Conservation (phyloP, 1,139 yeast species). For the Blastobotrys persicus region DNA sequence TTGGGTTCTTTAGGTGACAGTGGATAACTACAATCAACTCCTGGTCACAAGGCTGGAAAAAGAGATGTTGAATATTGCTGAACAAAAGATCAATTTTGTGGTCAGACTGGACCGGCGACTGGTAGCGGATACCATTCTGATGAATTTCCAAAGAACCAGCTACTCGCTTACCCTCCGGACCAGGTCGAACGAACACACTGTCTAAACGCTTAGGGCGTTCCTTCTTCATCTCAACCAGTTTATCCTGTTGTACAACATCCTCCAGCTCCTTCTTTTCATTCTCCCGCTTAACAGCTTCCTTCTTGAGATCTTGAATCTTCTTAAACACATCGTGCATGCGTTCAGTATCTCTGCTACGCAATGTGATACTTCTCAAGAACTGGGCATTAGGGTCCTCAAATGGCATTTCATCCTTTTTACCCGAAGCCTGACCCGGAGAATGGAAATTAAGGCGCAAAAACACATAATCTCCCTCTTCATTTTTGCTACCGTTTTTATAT, state of each 20-base stretch:
- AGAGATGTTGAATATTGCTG: constrained; percentile 86
- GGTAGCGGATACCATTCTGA: constrained; percentile 94
- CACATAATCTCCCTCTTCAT: constrained; percentile 94
- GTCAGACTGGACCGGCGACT: constrained; percentile 59
- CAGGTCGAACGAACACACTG: constrained; percentile 87
- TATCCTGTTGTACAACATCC: constrained; percentile 93
- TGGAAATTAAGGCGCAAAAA: constrained; percentile 87
- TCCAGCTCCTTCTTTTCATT: constrained; percentile 89
- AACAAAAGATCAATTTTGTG: constrained; percentile 86
- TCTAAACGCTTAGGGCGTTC: constrained; percentile 84
- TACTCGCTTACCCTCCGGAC: constrained; percentile 92
- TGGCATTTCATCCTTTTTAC: constrained; percentile 76
- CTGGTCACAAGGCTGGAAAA: constrained; percentile 95
- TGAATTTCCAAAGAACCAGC: constrained; percentile 92
- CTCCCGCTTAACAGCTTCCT: constrained; percentile 86
- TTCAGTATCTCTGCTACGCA: constrained; percentile 87
- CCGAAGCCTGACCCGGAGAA: constrained; percentile 80
- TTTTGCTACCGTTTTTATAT: constrained; percentile 90
- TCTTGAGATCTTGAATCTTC: constrained; percentile 88
- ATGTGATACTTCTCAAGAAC: constrained; percentile 81
- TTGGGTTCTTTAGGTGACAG: constrained; percentile 87
- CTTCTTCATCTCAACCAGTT: constrained; percentile 72
- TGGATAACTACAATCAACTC: constrained; percentile 92
- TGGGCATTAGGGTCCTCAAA: constrained; percentile 89
- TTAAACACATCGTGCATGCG: constrained; percentile 89